Conservation (phyloP, 1,284 basidiomycete genomes). For the Rhodotorula sp. region DNA sequence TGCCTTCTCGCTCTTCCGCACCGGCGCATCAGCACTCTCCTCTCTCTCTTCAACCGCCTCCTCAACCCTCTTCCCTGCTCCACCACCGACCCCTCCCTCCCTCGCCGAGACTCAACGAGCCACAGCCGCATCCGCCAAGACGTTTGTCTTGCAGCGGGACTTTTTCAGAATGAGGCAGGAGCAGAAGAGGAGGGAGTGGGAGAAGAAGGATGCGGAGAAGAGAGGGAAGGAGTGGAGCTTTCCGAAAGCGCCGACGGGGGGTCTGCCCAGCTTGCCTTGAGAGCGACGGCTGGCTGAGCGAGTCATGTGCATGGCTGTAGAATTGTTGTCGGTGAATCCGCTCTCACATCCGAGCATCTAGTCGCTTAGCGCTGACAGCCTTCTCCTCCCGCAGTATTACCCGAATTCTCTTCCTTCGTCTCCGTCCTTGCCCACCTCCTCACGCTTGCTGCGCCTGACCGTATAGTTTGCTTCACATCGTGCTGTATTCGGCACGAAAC, state of each 20-base stretch:
- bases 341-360: not conserved
- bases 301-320: not conserved
- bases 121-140: constrained; percentile 13
- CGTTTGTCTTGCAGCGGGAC: constrained; percentile 27
- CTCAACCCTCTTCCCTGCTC: constrained; percentile 21
- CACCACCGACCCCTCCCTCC: constrained; percentile 11
- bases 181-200: constrained; percentile 25
- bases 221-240: constrained; percentile 18
- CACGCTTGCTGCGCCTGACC: too few relatives aligned
- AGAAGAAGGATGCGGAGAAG: constrained; percentile 32
- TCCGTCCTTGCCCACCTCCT: not conserved
- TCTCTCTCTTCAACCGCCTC: constrained; percentile 27
- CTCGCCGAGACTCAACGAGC: constrained; percentile 1
- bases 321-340: not conserved
- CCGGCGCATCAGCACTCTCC: constrained; percentile 27
- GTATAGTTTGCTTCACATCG: not conserved
- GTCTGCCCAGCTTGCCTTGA: not conserved
- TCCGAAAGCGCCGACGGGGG: constrained; percentile 31
- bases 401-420: not conserved
- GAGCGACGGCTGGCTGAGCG: not conserved
- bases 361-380: not conserved
- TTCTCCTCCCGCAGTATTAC: not conserved
- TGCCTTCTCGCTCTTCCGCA: constrained; percentile 20
- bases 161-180: constrained; percentile 31
- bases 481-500: not conserved